phyloP scores from a whole-genome alignment of 352 stramenopile species.

The Pythium aquatile region DNA sequence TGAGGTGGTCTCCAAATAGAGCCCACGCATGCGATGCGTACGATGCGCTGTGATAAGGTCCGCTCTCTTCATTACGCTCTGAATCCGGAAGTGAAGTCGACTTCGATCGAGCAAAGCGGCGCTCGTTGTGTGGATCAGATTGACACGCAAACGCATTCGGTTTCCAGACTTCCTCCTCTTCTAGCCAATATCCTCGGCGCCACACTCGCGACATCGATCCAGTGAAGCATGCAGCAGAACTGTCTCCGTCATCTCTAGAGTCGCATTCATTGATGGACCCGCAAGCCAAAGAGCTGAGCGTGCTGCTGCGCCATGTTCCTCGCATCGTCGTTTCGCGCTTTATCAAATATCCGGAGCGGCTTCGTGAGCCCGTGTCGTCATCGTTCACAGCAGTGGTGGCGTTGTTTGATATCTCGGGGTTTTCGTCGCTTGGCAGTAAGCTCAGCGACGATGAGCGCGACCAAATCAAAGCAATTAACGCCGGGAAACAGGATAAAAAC shows the following conservation, averaged over 20 bases:
- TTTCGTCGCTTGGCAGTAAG: constrained; percentile 78
- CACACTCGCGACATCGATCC: not conserved
- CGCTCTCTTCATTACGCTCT: not conserved
- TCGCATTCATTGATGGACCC: constrained; percentile 30
- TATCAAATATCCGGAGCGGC: constrained; percentile 40
- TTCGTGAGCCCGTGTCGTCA: constrained; percentile 44
- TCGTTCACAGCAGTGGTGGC: constrained; percentile 65
- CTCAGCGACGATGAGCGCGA: constrained; percentile 59
- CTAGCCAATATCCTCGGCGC: not conserved
- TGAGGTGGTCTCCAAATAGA: not conserved
- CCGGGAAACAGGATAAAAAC: constrained; percentile 16
- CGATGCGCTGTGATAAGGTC: not conserved
- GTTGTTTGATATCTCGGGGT: constrained; percentile 86
- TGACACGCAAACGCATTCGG: not conserved
- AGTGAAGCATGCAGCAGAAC: not conserved
- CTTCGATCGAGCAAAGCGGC: not conserved
- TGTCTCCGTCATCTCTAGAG: not conserved
- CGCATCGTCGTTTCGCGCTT: constrained; percentile 73
- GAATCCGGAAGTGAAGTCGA: not conserved
- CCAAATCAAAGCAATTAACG: constrained; percentile 33
- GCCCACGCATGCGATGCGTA: not conserved
- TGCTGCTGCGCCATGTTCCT: constrained; percentile 68
- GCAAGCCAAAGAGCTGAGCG: constrained; percentile 52
- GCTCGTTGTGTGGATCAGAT: not conserved
- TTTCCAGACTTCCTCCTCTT: not conserved